Evolutionary conservation across 192 early-diverging fungal species (phyloP).

Genomic region (Linnemannia elongata): DNA sequence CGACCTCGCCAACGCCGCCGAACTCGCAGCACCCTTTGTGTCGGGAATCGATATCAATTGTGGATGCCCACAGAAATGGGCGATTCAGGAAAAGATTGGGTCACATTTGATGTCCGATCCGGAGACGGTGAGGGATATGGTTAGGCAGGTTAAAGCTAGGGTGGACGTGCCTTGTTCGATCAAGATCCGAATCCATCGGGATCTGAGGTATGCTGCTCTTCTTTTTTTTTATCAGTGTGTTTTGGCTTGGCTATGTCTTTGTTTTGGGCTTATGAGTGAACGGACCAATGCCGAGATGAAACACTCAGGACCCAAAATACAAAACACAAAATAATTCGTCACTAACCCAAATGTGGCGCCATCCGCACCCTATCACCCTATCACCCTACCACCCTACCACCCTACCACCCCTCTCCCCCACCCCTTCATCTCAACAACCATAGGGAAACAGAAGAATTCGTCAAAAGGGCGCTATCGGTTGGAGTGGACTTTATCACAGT

Average conservation of each 20-base stretch:
- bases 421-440: background rate
- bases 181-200: constrained; percentile 89
- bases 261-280: no score
- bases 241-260: no score
- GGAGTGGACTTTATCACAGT: constrained; percentile 93
- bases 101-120: constrained; percentile 89
- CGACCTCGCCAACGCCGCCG: constrained; percentile 89
- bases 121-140: constrained; percentile 94
- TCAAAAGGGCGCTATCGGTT: constrained; percentile 83
- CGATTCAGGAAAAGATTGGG: constrained; percentile 90
- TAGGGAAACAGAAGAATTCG: constrained; percentile 88
- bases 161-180: constrained; percentile 82
- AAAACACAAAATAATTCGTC: background rate
- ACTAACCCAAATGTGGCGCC: background rate
- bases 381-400: background rate
- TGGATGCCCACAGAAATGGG: constrained; percentile 98
- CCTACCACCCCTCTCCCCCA: no score
- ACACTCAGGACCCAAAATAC: background rate
- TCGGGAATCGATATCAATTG: constrained; percentile 88
- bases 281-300: background rate
- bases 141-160: constrained; percentile 77
- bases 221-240: background rate
- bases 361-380: background rate
- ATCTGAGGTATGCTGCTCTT: constrained; percentile 63
- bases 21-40: constrained; percentile 83